Conservation (phyloP, 768 basidiomycete genomes). For the Myochromella boudieri region DNA sequence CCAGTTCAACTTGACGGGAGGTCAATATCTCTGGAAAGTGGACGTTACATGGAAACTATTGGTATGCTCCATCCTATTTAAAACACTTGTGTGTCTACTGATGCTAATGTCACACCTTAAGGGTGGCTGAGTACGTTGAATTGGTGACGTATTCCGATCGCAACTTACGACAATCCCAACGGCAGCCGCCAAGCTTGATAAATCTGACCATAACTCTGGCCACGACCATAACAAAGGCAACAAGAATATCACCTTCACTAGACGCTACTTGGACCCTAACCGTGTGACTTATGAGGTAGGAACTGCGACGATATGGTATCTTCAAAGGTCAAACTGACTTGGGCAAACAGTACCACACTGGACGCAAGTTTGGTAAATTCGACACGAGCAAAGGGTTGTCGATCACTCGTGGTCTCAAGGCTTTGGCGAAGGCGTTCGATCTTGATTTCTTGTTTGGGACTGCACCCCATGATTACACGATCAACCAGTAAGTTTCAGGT, state of each 20-base stretch:
- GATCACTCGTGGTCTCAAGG: slow-evolving; percentile 56
- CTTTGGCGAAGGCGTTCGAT: slow-evolving; percentile 58
- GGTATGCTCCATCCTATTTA: slow-evolving; percentile 41
- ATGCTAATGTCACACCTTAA: slow-evolving; percentile 9
- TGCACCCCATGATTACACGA: slow-evolving; percentile 75
- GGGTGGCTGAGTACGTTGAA: slow-evolving; percentile 63
- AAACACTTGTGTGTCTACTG: not conserved
- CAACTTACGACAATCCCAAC: not conserved
- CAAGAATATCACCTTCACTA: slow-evolving; percentile 57
- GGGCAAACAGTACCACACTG: slow-evolving; percentile 61
- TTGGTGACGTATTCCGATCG: not conserved
- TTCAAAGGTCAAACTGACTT: not conserved
- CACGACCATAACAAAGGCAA: slow-evolving; percentile 3
- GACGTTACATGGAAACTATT: slow-evolving; percentile 91
- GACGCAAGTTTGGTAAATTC: slow-evolving; percentile 48
- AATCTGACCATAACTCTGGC: too few relatives aligned
- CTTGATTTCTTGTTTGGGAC: slow-evolving; percentile 64
- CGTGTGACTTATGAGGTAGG: slow-evolving; percentile 69
- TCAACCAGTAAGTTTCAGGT: slow-evolving; percentile 48
- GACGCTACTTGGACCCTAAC: slow-evolving; percentile 81
- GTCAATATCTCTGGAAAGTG: slow-evolving; percentile 81
- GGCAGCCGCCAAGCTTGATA: slow-evolving; percentile 48
- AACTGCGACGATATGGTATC: not conserved
- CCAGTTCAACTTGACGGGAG: slow-evolving; percentile 66
- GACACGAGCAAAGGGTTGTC: slow-evolving; percentile 54